Evolutionary conservation across 148 eudicot genomes (phyloP), one percentile per base, ranked within the genome.

Genomic region (Heliamphora exappendiculata): DNA sequence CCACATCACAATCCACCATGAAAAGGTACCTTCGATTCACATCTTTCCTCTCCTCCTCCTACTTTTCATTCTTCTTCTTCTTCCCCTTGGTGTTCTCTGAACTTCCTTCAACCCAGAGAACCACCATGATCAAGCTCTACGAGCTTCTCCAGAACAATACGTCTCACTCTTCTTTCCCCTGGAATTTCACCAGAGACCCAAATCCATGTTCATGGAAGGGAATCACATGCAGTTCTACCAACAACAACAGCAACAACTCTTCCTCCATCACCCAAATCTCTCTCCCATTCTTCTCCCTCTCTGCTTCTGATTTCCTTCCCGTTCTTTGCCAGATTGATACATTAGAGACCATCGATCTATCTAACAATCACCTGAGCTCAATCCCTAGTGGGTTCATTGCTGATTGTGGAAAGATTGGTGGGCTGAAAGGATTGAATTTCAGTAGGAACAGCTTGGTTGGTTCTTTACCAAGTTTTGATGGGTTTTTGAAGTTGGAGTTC

Each of bases 201-300:
- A 69, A 76, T 78, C 94, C 98, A 16, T 93, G 98, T 78, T 89
- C 84, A 68, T 93, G 98, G 98, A n/a, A 49, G 8, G 94, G 94
- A 62, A 89, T 93, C 66, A 28, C 69, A 3, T 93, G 98, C 82
- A 84, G 12, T 33, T 6, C 51, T 63, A 31, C 42, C 62, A 75
- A 51, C 47, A n/a, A n/a, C n/a, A n/a, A n/a, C n/a, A n/a, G n/a
- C n/a, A n/a, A n/a, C n/a, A n/a, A n/a, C n/a, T n/a, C n/a, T n/a
- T 78, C 85, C 59, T 77, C 78, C 70, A 82, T 91, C 29, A 81
- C 75, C 47, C 7, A 55, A 14, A 67, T 91, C 39, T 79, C 84
- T 64, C 72, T 93, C 3, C 71, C 89, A n/a, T 70, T 74, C 19
- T 74, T 84, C 53, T 81, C 76, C 9, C 75, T 91, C 22, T 79